A percentile compares a stretch with the other conserved stretches of the same genome.
phyloP scores from a whole-genome alignment of 208 protist genomes.

The Leishmania aethiopica region DNA sequence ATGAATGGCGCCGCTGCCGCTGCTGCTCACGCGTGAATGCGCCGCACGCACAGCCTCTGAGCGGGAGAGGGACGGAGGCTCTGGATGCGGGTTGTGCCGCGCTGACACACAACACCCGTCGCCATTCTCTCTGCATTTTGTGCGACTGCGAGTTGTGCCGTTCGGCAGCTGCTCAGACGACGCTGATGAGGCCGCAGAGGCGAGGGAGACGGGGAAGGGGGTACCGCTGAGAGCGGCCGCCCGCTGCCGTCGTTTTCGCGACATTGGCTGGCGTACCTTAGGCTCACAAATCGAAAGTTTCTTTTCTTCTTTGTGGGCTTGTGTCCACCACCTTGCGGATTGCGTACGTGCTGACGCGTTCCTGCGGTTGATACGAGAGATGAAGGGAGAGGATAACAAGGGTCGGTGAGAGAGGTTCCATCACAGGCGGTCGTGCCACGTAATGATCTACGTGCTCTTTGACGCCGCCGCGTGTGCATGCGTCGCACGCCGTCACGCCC shows the following conservation, averaged over 20 bases:
- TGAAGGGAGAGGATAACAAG: neutral
- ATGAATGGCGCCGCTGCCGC: neutral
- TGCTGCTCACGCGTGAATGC: neutral
- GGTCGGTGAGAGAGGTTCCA: neutral
- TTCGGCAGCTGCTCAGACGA: neutral
- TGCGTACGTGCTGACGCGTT: neutral
- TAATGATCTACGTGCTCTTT: neutral
- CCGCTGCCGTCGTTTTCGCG: constrained; percentile 1
- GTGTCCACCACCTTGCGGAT: neutral
- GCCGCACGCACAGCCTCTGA: neutral
- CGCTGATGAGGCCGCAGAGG: neutral
- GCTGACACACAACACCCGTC: neutral
- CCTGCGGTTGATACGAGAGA: neutral
- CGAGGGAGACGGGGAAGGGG: neutral
- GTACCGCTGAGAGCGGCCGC: neutral
- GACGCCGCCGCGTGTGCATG: neutral
- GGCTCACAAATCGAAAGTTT: neutral
- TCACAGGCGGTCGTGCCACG: neutral
- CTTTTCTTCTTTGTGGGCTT: neutral
- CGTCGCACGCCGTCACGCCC: neutral
- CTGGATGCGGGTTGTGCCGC: neutral
- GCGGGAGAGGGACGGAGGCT: neutral
- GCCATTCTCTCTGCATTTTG: neutral
- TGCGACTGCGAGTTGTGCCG: neutral
- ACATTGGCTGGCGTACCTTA: neutral